Evolutionary conservation across 2,329 filamentous ascomycete genomes (phyloP).

Genomic region (Dissoconium aciculare): DNA sequence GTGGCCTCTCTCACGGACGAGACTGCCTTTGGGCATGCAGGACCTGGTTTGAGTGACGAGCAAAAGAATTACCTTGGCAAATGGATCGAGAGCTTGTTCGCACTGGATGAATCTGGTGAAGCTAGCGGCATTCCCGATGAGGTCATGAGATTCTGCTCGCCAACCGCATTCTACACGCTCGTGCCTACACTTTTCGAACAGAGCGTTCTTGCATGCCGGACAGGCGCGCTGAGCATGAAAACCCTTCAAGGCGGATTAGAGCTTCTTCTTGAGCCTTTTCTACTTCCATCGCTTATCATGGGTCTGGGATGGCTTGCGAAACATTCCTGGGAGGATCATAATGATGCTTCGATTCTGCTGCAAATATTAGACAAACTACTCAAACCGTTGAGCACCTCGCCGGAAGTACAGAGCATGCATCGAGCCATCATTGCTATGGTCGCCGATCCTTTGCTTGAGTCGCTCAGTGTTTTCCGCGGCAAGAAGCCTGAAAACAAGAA

Average conservation of each 20-base stretch:
- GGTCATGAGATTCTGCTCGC: constrained; percentile 65
- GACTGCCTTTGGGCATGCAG: constrained; percentile 41
- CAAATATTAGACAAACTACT: constrained; percentile 59
- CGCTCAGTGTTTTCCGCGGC: constrained; percentile 50
- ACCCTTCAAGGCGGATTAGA: constrained; percentile 61
- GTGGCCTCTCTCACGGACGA: constrained; percentile 50
- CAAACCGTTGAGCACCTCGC: constrained; percentile 53
- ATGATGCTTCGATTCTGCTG: constrained; percentile 53
- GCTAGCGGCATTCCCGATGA: constrained; percentile 58
- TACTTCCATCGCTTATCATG: constrained; percentile 63
- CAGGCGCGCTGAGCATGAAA: constrained; percentile 50
- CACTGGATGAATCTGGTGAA: constrained; percentile 44
- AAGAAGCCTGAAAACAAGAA: constrained; percentile 54
- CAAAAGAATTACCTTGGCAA: constrained; percentile 50
- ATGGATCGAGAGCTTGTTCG: constrained; percentile 67
- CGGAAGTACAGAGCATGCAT: constrained; percentile 57
- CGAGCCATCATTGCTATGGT: constrained; percentile 56
- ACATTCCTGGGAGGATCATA: constrained; percentile 49
- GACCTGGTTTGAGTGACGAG: constrained; percentile 51
- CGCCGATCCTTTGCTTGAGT: constrained; percentile 52
- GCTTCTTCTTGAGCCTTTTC: constrained; percentile 65
- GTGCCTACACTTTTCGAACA: constrained; percentile 65
- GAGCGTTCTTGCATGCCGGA: constrained; percentile 55
- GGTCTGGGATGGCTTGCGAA: constrained; percentile 57
- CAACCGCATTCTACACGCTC: constrained; percentile 68